phyloP scores from a whole-genome alignment of 2,329 filamentous ascomycete species.

The Gremmenia infestans region DNA sequence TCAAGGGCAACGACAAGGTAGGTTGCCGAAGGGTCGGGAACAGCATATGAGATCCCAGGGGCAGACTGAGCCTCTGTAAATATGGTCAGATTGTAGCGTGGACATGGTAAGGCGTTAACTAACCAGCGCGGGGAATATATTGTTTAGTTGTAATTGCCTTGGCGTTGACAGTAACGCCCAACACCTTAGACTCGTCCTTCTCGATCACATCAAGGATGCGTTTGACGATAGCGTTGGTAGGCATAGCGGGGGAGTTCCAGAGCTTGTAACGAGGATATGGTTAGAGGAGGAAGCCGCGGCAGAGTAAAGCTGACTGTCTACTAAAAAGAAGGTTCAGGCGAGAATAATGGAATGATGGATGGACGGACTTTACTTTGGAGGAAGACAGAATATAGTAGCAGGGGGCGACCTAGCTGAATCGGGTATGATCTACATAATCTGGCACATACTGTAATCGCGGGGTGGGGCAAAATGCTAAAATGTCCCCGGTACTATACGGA shows the following conservation, averaged over 20 bases:
- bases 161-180: slow-evolving; percentile 27
- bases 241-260: neutral
- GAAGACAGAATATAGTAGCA: neutral
- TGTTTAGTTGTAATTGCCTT: slow-evolving; percentile 26
- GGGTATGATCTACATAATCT: neutral
- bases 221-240: neutral
- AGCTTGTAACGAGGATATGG: neutral
- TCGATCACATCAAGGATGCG: neutral
- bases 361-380: neutral
- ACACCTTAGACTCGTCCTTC: slow-evolving; percentile 30
- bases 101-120: slow-evolving; percentile 1
- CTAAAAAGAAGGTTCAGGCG: neutral
- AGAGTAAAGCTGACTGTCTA: too few species aligned
- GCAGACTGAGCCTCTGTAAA: slow-evolving; percentile 18
- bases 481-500: neutral
- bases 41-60: slow-evolving; percentile 16
- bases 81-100: neutral
- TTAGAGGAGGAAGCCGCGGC: neutral
- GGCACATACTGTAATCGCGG: neutral
- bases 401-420: neutral
- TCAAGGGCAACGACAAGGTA: slow-evolving; percentile 41
- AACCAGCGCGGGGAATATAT: slow-evolving; percentile 31
- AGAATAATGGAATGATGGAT: neutral
- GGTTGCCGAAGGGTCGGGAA: slow-evolving; percentile 11
- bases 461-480: neutral